Evolutionary conservation across 495 filamentous ascomycete genomes (phyloP), one percentile per base, ranked within the genome.

Genomic region (Cercophora sp.): DNA sequence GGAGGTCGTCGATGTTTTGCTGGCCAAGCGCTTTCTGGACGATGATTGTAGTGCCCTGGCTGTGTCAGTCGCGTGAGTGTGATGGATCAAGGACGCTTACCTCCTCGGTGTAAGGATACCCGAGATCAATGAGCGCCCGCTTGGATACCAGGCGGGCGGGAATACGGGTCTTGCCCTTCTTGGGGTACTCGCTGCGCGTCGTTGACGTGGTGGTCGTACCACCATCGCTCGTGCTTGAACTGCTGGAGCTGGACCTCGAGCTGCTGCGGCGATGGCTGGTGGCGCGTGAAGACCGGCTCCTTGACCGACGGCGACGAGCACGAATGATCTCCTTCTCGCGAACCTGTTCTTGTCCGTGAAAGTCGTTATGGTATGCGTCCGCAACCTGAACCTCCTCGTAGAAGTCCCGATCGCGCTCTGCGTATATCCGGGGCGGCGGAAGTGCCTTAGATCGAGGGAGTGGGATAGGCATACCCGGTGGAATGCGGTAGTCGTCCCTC

Each of bases 41-140:
- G 52, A 95, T 78, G 61, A 92, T 80, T 43, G 81, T 81, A 42
- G 86, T 83, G 32, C 84, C 88, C 87, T 94, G 41, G 8, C 5
- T 27, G 39, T 16, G 59, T 74, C 49, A 72, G 69, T 36, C 57
- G 50, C 6, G 37, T 36, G 20, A 51, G 13, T 18, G 46, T 22
- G 10, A 9, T 65, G 2, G n/a, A 3, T n/a, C 15, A 26, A 1
- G 10, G 8, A 20, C 4, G 43, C 76, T 37, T 71, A 92, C 88
- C 73, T 95, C 90, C 74, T 93, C 87, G 41, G 87, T 77, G 62
- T 83, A 95, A 1, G 90, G 88, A 72, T 94, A 95, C 8, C 88
- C 87, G 20, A 91, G 72, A 40, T 93, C 87, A 53, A 89, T 81
- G 45, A 96, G 79, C 11, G 88, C 91, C 57, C 81, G 74, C 65